Base-by-base conservation (phyloP, 2,329 filamentous ascomycete species). In the Aotearoamyces nothofagi region DNA sequence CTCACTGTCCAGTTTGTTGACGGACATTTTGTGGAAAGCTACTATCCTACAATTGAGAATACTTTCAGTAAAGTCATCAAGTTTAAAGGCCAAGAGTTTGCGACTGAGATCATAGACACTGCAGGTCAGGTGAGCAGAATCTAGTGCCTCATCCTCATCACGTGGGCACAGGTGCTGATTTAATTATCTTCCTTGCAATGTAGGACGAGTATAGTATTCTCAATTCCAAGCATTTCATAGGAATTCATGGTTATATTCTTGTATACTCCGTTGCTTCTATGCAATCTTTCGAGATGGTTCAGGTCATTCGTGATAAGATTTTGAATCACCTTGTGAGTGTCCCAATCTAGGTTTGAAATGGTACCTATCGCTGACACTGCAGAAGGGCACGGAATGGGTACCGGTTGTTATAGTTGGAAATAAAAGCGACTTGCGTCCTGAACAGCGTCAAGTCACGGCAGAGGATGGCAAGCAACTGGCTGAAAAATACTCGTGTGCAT, bases 21-120 rank as follows among this genome's bases (percentile, higher is more conserved):
- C 53, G 84, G 84, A 38, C 86, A 93, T 58, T 98, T 98, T 51
- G 87, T 98, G 49, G 90, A 98, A 56, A 92, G 81, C 55, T 98
- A 98, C 59, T 98, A 98, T 55, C 90, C 90, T 19, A 98, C 90
- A 22, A 96, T 98, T 48, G 90, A 98, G 56, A 98, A 96, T 55
- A 96, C 87, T 3, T 98, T 98, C 54, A 92, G 79, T 63, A 92
- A 92, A 55, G 77, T 84, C 42, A 93, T 98, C 53, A 79, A 82
- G 45, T 78, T 80, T 55, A 92, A 90, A 56, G 78, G 80, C 28
- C 83, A 94, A 55, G 90, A 96, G 41, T 98, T 76, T 55, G 75
- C 81, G 29, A 93, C 86, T 9, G 90, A 98, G 60, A 96, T 98
- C 47, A 90, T 98, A 53, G 90, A 98, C 53, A 98, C 90, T 15